Base-by-base conservation (phyloP, 2,329 filamentous ascomycete genomes). In the Amauroascus verrucosus region DNA sequence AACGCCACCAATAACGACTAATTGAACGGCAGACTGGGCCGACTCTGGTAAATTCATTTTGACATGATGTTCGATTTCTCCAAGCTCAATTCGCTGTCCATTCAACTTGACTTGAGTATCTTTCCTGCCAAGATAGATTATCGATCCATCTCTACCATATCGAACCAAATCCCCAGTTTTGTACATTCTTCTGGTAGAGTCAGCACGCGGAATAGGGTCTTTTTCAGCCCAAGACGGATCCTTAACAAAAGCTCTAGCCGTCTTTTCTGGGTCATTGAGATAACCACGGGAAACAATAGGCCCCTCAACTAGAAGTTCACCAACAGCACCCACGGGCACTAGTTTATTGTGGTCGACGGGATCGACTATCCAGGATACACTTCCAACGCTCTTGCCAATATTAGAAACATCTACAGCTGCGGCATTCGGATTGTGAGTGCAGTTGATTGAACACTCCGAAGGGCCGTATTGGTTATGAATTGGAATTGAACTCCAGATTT, bases 41-140 rank as follows among this genome's bases (percentile, higher is more conserved):
- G 43, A 53, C 20, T 57, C 55, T 1, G 80, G 82, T 69, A 87
- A 81, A 38, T 82, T 78, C 51, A 81, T 84, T 44, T 56, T 57
- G n/a, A 96, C 73, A 66, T 94, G 84, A 40, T 77, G 85, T 68
- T 97, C 90, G 60, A 97, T 96, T 60, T 97, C 93, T 58, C 85
- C 85, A 47, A 97, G 81, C 71, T 98, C 93, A 61, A 98, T 95
- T 55, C 91, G 80, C 76, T 96, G 97, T 1, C 91, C 91, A 56
- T 91, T 85, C 59, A 97, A 90, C 75, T 97, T 97, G 72, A 96
- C 86, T 67, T 97, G 91, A 60, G 84, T 80, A 64, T 97, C 91
- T 26, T 82, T 83, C 54, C 93, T 79, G n/a, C 90, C 91, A 7
- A 85, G 83, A 64, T 82, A 86, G 62, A 85, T 84, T 8, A 88